A percentile compares a stretch with the other conserved stretches of the same genome.
phyloP scores from a whole-genome alignment of 2,329 filamentous ascomycete species.

The Aspergillus hortae region DNA sequence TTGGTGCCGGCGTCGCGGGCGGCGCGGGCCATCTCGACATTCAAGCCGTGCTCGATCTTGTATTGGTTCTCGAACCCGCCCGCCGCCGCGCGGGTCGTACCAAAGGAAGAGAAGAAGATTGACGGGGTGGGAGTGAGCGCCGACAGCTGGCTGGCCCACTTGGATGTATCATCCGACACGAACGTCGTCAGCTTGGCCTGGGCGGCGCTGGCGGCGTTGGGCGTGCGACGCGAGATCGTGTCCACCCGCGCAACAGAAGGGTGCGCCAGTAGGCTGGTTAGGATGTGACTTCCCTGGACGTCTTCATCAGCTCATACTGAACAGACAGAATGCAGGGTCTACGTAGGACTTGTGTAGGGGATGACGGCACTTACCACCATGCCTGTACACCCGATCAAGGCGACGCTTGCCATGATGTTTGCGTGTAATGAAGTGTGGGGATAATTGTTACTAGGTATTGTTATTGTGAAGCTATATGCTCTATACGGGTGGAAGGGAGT shows the following conservation, averaged over 20 bases:
- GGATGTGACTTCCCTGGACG: conserved; percentile 67
- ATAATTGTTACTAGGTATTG: background rate
- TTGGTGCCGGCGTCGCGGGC: conserved; percentile 69
- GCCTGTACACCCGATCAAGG: conserved; percentile 46
- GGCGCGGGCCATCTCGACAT: conserved; percentile 70
- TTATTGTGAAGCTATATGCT: background rate
- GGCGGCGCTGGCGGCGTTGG: conserved; percentile 41
- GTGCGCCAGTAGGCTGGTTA: conserved; percentile 50
- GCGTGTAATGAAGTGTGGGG: background rate
- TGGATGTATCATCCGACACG: conserved; percentile 62
- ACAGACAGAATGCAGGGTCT: background rate
- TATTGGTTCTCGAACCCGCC: conserved; percentile 77
- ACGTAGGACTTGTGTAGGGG: background rate
- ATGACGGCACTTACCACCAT: conserved; percentile 44
- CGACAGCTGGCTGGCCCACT: conserved; percentile 63
- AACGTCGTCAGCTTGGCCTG: conserved; percentile 63
- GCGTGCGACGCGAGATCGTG: conserved; percentile 44
- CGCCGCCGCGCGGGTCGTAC: conserved; percentile 71
- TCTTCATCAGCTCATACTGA: conserved; percentile 26
- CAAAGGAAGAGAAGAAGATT: conserved; percentile 73
- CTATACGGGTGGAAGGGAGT: background rate
- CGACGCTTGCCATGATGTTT: conserved; percentile 43
- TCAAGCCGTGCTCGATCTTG: conserved; percentile 84
- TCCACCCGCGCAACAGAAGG: conserved; percentile 39
- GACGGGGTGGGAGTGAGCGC: conserved; percentile 54